Evolutionary conservation across 2,329 filamentous ascomycete genomes (phyloP).

Genomic region (Botrytis squamosa): DNA sequence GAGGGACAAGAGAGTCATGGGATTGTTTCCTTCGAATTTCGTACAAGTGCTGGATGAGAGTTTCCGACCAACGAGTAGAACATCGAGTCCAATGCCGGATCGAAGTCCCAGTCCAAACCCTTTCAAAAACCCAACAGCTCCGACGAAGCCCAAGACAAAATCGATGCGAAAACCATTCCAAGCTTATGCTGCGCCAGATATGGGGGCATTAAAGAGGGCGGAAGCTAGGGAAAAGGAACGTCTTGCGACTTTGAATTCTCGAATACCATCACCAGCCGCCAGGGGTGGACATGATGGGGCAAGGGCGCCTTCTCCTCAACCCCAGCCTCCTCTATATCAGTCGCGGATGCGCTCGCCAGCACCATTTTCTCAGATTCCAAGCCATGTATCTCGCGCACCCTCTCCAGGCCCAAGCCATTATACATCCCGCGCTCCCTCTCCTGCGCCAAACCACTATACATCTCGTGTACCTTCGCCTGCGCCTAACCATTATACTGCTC

Average conservation of each 20-base stretch:
- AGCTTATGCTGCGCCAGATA: conserved; percentile 64
- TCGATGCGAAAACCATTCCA: conserved; percentile 67
- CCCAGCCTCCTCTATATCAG: conserved; percentile 32
- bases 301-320: conserved; percentile 36
- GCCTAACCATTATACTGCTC: background rate
- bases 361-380: conserved; percentile 27
- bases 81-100: conserved; percentile 50
- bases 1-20: conserved; percentile 85
- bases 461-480: conserved; percentile 34
- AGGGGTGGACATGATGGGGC: conserved; percentile 27
- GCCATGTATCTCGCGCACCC: conserved; percentile 8
- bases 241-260: conserved; percentile 30
- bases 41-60: conserved; percentile 83
- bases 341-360: conserved; percentile 44
- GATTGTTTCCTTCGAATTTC: conserved; percentile 95
- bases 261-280: conserved; percentile 34
- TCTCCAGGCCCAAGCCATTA: conserved; percentile 29
- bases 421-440: conserved; percentile 41
- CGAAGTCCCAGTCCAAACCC: conserved; percentile 38
- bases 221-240: conserved; percentile 37
- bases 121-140: conserved; percentile 34
- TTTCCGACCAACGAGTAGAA: conserved; percentile 72
- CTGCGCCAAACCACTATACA: conserved; percentile 37
- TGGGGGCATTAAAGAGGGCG: conserved; percentile 55
- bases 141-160: conserved; percentile 49